These are phyloP conservation scores for Beauveria pseudobassiana DNA, from an alignment of 2,329 filamentous ascomycete genomes.

Conservation along the genomic window DNA sequence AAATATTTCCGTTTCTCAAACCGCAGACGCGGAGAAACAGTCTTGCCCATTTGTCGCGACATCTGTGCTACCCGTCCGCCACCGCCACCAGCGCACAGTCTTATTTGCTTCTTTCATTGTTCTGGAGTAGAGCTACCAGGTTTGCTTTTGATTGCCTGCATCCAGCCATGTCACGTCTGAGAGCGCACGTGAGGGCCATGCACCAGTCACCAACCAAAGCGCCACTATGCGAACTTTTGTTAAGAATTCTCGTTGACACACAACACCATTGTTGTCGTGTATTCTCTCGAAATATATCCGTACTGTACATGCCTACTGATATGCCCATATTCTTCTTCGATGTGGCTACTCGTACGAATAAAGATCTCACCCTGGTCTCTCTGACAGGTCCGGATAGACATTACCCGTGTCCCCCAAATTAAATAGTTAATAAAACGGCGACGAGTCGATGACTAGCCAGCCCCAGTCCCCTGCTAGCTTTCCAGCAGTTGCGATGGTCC, in stretches of 20 bases:
- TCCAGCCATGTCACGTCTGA: neutral
- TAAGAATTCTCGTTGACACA: neutral
- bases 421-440: neutral
- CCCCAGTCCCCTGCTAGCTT: neutral
- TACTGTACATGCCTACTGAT: neutral
- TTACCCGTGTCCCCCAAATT: constrained; percentile 8
- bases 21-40: too few species aligned
- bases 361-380: neutral
- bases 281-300: too few species aligned
- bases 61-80: neutral
- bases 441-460: neutral
- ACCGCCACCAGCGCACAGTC: neutral
- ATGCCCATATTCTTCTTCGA: neutral
- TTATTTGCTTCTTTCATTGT: constrained; percentile 4
- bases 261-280: neutral
- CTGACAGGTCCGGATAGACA: neutral
- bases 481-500: neutral
- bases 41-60: too few species aligned
- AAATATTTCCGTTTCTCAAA: neutral
- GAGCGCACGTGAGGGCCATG: neutral
- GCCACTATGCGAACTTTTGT: neutral
- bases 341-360: neutral
- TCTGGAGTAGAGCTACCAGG: neutral
- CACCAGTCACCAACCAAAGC: neutral
- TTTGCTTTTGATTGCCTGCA: neutral